Percentiles rank a stretch among this genome's conserved stretches.
These are phyloP conservation scores for Aspergillus bombycis DNA, from an alignment of 2,329 filamentous ascomycete genomes.

Conservation along the genomic window DNA sequence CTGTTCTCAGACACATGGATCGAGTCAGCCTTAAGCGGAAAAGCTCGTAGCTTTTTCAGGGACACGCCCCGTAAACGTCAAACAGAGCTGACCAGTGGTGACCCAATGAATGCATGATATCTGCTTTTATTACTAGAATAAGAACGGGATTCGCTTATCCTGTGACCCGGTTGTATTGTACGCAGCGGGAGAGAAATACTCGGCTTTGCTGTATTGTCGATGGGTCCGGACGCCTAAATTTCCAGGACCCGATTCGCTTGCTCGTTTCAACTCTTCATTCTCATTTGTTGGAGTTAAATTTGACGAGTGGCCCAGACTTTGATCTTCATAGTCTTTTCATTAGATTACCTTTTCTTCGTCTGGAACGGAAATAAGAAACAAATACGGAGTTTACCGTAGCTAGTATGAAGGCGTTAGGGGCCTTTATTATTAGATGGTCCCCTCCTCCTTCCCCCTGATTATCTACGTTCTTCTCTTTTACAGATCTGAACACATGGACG, in stretches of 20 bases:
- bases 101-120: background rate
- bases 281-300: conserved; percentile 2
- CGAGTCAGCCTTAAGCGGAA: background rate
- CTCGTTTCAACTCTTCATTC: background rate
- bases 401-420: background rate
- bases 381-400: background rate
- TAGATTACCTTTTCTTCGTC: background rate
- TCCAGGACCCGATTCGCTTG: conserved; percentile 16
- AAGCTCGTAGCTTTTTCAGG: background rate
- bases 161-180: background rate
- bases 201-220: background rate
- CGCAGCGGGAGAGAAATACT: background rate
- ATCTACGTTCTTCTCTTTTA: conserved; percentile 7
- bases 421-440: conserved; percentile 8
- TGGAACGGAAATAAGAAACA: background rate
- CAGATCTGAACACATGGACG: background rate
- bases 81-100: background rate
- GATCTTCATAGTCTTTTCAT: background rate
- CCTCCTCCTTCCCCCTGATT: conserved; percentile 6
- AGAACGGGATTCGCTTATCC: background rate
- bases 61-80: background rate
- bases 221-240: conserved; percentile 6
- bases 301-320: conserved; percentile 9
- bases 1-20: background rate
- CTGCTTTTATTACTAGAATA: background rate